Evolutionary conservation across 352 stramenopile species (phyloP).

Genomic region (Plasmopara muralis): DNA sequence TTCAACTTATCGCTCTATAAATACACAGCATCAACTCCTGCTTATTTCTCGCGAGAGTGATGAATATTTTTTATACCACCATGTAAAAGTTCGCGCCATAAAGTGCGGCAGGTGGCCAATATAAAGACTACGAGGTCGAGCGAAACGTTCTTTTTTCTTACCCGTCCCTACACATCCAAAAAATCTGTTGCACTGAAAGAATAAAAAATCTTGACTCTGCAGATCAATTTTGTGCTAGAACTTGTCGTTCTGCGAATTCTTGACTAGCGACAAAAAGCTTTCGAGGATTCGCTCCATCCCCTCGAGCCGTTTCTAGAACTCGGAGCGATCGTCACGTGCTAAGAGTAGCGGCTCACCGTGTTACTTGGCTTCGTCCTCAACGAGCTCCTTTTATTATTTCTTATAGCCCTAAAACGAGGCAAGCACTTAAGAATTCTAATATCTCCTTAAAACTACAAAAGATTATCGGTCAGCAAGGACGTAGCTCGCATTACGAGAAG

Average conservation of each 20-base stretch:
- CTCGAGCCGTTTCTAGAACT: slow-evolving; percentile 46
- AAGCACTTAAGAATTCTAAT: slow-evolving; percentile 65
- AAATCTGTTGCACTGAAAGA: slow-evolving; percentile 28
- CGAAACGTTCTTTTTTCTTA: slow-evolving; percentile 38
- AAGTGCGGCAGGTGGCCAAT: slow-evolving; percentile 33
- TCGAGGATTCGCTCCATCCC: slow-evolving; percentile 49
- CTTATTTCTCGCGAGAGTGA: too few relatives aligned
- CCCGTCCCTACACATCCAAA: slow-evolving; percentile 27
- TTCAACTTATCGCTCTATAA: too few relatives aligned
- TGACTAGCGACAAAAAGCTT: slow-evolving; percentile 45
- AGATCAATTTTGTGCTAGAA: slow-evolving; percentile 56
- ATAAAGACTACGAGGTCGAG: slow-evolving; percentile 45
- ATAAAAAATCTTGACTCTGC: too few relatives aligned
- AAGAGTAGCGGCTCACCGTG: slow-evolving; percentile 60
- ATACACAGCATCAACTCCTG: too few relatives aligned
- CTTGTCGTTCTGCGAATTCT: slow-evolving; percentile 53
- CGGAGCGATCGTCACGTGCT: slow-evolving; percentile 43
- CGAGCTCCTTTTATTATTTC: too few relatives aligned
- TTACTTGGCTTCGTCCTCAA: slow-evolving; percentile 56
- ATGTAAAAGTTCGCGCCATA: slow-evolving; percentile 52
- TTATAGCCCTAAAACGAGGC: slow-evolving; percentile 51
- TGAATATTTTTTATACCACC: slow-evolving; percentile 12
- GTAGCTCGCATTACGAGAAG: slow-evolving; percentile 9
- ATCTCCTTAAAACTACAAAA: slow-evolving; percentile 20
- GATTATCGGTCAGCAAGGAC: slow-evolving; percentile 10